These are phyloP conservation scores for Asclepias syriaca DNA, from an alignment of 257 asterid genomes.

Conservation along the genomic window DNA sequence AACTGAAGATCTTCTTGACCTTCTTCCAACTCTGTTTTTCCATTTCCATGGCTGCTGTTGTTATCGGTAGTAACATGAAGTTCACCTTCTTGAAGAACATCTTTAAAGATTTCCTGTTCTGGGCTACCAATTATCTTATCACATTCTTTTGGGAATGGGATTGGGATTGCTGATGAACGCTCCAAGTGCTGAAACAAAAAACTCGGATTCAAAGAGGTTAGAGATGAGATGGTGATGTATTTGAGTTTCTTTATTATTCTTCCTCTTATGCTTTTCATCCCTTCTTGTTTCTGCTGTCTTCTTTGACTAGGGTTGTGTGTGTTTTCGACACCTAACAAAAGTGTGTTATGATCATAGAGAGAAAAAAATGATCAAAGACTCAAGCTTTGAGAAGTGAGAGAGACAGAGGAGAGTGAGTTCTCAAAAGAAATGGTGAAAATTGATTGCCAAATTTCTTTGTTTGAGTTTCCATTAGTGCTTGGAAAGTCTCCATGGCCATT, in stretches of 20 bases:
- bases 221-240: slow-evolving; percentile 28
- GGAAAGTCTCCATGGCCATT: slow-evolving; percentile 17
- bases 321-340: slow-evolving; percentile 4
- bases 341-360: neutral
- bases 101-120: slow-evolving; percentile 11
- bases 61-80: neutral
- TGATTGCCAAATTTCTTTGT: slow-evolving; percentile 5
- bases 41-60: neutral
- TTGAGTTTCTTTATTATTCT: slow-evolving; percentile 44
- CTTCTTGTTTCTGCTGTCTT: neutral
- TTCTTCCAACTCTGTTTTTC: slow-evolving; percentile 5
- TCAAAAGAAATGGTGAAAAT: neutral
- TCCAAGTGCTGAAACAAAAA: slow-evolving; percentile 25
- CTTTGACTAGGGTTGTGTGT: neutral
- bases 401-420: slow-evolving; percentile 3
- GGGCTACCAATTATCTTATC: slow-evolving; percentile 1
- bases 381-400: neutral
- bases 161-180: slow-evolving; percentile 16
- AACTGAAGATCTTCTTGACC: neutral
- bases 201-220: slow-evolving; percentile 23
- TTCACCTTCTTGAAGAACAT: slow-evolving; percentile 17
- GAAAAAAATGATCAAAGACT: neutral
- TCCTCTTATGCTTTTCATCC: slow-evolving; percentile 40
- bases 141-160: slow-evolving; percentile 8
- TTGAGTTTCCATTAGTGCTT: slow-evolving; percentile 9